Percentiles rank a stretch among this genome's conserved stretches.
Conservation (phyloP, 2,329 filamentous ascomycete genomes). For the Massarina eburnea region DNA sequence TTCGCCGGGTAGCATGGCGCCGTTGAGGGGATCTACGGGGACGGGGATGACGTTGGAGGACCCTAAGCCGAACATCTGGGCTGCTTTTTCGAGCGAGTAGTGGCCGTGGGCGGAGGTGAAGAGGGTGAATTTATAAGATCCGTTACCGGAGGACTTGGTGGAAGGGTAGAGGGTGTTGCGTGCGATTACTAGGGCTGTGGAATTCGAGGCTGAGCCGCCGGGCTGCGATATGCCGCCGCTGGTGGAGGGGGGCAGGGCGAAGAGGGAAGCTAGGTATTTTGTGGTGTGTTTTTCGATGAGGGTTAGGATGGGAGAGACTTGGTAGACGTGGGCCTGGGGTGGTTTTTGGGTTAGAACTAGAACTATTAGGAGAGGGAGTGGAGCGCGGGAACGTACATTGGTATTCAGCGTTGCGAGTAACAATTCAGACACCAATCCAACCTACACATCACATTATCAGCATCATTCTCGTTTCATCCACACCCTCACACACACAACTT, state of each 20-base stretch:
- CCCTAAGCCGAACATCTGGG: conserved; percentile 86
- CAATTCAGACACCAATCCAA: conserved; percentile 82
- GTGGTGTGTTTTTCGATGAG: conserved; percentile 85
- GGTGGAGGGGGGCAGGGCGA: conserved; percentile 53
- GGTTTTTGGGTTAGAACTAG: conserved; percentile 5
- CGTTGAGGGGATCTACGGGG: conserved; percentile 65
- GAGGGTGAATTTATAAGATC: conserved; percentile 66
- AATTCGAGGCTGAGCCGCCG: conserved; percentile 82
- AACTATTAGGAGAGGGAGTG: neutral
- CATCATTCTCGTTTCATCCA: neutral
- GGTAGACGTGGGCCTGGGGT: conserved; percentile 84
- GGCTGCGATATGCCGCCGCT: conserved; percentile 74
- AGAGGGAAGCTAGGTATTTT: conserved; percentile 70
- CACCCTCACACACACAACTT: conserved; percentile 25
- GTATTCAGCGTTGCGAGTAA: conserved; percentile 86
- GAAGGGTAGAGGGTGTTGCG: conserved; percentile 81
- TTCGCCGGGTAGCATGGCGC: conserved; percentile 69
- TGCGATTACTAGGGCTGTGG: conserved; percentile 81
- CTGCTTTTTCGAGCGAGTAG: conserved; percentile 93
- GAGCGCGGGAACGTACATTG: conserved; percentile 60
- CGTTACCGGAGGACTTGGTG: conserved; percentile 74
- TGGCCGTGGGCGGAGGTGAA: conserved; percentile 91
- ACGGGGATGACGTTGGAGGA: conserved; percentile 71
- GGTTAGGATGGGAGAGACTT: conserved; percentile 86
- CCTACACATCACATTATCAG: conserved; percentile 48